Evolutionary conservation across 768 basidiomycete species (phyloP).

Genomic region (Phlebiopsis flavidoalba): DNA sequence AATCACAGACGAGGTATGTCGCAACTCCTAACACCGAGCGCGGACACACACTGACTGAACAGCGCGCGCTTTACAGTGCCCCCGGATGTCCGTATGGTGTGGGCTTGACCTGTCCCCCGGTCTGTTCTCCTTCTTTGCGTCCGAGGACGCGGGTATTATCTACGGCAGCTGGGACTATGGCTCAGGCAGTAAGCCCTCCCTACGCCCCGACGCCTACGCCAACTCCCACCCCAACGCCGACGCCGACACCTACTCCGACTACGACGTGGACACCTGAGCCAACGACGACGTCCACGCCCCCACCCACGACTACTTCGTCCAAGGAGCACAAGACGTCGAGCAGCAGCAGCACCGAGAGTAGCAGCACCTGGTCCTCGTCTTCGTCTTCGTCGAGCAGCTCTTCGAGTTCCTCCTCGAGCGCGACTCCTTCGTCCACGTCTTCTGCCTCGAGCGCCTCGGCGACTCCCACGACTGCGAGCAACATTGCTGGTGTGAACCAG

Average conservation of each 20-base stretch:
- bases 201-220: slow-evolving; percentile 9
- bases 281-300: slow-evolving; percentile 6
- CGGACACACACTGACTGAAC: neutral
- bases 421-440: neutral
- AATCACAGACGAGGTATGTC: slow-evolving; percentile 54
- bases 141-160: slow-evolving; percentile 38
- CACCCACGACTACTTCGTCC: slow-evolving; percentile 12
- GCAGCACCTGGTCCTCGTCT: neutral
- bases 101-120: slow-evolving; percentile 60
- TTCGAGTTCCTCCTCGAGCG: neutral
- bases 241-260: slow-evolving; percentile 5
- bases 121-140: slow-evolving; percentile 50
- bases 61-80: slow-evolving; percentile 40
- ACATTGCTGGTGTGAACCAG: neutral
- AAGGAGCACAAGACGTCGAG: neutral
- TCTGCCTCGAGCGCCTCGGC: slow-evolving; percentile 3
- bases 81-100: slow-evolving; percentile 51
- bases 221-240: slow-evolving; percentile 9
- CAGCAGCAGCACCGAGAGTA: neutral
- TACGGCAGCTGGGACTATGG: slow-evolving; percentile 44
- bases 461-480: neutral
- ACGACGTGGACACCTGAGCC: slow-evolving; percentile 1
- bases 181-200: neutral
- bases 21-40: too few species aligned
- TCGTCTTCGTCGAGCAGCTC: neutral